phyloP scores from a whole-genome alignment of 495 filamentous ascomycete genomes.

The Apiosordaria backusii region DNA sequence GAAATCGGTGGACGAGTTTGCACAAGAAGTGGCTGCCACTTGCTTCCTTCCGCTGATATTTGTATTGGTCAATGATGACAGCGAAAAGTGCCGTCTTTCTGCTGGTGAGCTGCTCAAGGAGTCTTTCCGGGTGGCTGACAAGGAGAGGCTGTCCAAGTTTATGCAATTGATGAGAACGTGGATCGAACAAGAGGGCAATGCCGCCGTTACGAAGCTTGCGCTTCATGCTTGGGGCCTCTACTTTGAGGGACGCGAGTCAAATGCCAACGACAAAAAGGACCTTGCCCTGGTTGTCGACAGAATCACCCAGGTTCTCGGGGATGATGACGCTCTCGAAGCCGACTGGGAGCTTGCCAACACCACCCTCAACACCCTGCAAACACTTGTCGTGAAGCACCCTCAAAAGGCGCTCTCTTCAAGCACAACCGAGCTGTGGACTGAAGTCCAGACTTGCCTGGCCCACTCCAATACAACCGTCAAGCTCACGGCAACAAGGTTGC shows the following conservation, averaged over 20 bases:
- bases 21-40: slow-evolving; percentile 73
- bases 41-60: slow-evolving; percentile 87
- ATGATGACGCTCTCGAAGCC: slow-evolving; percentile 42
- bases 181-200: slow-evolving; percentile 67
- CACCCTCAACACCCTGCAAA: slow-evolving; percentile 63
- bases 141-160: slow-evolving; percentile 65
- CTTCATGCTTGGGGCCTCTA: slow-evolving; percentile 79
- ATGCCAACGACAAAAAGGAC: slow-evolving; percentile 59
- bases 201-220: slow-evolving; percentile 64
- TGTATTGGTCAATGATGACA: slow-evolving; percentile 82
- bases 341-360: slow-evolving; percentile 81
- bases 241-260: slow-evolving; percentile 62
- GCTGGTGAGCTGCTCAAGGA: slow-evolving; percentile 74
- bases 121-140: slow-evolving; percentile 74
- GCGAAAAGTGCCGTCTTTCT: slow-evolving; percentile 78
- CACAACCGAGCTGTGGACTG: slow-evolving; percentile 60
- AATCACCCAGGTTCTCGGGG: slow-evolving; percentile 48
- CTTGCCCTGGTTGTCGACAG: slow-evolving; percentile 41
- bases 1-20: slow-evolving; percentile 73
- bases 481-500: slow-evolving; percentile 67
- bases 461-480: slow-evolving; percentile 76
- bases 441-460: slow-evolving; percentile 61
- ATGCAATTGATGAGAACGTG: slow-evolving; percentile 67
- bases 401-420: slow-evolving; percentile 54
- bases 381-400: slow-evolving; percentile 65